Evolutionary conservation across 176 grass and related monocot genomes (phyloP), one percentile per base, ranked within the genome.

Genomic region (Avena sativa): DNA sequence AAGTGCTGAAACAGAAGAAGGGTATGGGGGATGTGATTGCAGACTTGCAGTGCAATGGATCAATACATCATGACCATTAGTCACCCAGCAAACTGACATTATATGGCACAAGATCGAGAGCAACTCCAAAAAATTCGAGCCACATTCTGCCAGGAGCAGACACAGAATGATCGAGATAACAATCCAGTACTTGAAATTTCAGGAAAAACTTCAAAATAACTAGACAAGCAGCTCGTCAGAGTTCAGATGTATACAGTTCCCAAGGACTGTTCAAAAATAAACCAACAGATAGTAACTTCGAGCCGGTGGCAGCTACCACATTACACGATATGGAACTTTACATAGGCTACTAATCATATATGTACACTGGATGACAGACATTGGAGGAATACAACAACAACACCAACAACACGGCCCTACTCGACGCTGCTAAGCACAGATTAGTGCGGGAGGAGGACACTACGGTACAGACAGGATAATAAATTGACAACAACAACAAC

Each of bases 281-380:
- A 69, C 73, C 79, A 56, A 88, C 28, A 81, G 46, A 11, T 25
- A 34, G 36, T 79, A 76, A 88, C 82, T 88, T 71, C 60, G 50
- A 81, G 53, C 70, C 12, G 17, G 72, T 13, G 46, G 28, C 28
- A 1, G 2, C 83, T 91, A 86, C 62, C 86, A 72, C 86, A 72
- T 88, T 86, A 88, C 90, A 88, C 28, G 48, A 23, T 65, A 76
- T 76, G 10, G 6, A 44, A 82, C 86, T 86, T 86, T 82, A 78
- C 86, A 88, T 53, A 78, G 46, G 71, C 79, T 70, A 85, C 79
- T 70, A 85, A 82, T 49, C 62, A 88, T 88, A 91, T 91, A 82
- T 75, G 23, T 91, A 91, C 83, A 91, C 57, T 20, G 84, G 70
- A 77, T 49, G 13, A 23, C 69, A 52, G 61, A 71, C 40, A 43